A percentile compares a stretch with the other conserved stretches of the same genome.
Evolutionary conservation across 2,329 filamentous ascomycete genomes (phyloP).

Genomic region (Calonectria honghensis): DNA sequence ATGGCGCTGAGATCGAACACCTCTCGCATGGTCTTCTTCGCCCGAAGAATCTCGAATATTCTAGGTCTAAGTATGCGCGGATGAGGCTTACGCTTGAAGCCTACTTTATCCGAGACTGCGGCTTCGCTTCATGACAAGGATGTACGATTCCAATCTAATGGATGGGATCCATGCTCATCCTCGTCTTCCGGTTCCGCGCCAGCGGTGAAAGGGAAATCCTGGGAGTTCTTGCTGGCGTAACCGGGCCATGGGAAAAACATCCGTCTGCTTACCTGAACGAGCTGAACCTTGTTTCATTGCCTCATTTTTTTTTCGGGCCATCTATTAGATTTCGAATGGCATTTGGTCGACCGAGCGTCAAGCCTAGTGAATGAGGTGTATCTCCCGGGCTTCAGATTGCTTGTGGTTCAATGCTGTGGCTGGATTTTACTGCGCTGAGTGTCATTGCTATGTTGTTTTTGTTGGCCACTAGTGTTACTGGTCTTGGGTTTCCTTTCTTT

Average conservation of each 20-base stretch:
- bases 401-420: background rate
- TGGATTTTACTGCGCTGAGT: background rate
- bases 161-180: conserved; percentile 37
- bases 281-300: background rate
- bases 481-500: background rate
- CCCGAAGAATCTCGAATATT: background rate
- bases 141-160: conserved; percentile 21
- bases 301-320: background rate
- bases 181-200: conserved; percentile 35
- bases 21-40: background rate
- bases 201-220: conserved; percentile 30
- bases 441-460: background rate
- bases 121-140: conserved; percentile 24
- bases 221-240: conserved; percentile 20
- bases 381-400: background rate
- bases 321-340: background rate
- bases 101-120: background rate
- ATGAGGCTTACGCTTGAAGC: background rate
- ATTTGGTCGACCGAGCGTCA: no score
- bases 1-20: background rate
- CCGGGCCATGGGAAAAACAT: background rate
- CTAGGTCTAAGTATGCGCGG: background rate
- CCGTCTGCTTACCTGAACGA: background rate
- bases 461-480: background rate
- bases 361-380: background rate